Evolutionary conservation across 148 eudicot genomes (phyloP).

Genomic region (Heliosperma pusillum): DNA sequence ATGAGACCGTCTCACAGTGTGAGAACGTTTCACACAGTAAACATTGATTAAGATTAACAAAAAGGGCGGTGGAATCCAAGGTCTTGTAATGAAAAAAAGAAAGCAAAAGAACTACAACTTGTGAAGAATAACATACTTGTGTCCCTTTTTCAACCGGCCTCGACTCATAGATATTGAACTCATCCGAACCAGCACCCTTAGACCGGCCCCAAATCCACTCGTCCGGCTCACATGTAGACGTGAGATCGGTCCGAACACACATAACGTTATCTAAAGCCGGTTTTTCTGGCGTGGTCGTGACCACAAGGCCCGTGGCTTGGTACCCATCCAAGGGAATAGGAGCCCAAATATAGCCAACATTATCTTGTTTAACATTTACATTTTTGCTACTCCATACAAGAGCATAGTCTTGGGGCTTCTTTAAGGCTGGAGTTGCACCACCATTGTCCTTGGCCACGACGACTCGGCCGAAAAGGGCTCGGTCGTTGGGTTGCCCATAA

Average conservation of each 20-base stretch:
- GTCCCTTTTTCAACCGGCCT: constrained; percentile 29
- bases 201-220: constrained; percentile 32
- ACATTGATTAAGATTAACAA: too few relatives aligned
- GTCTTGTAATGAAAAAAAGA: too few relatives aligned
- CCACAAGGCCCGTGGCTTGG: constrained; percentile 30
- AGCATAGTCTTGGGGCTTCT: constrained; percentile 33
- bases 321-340: constrained; percentile 35
- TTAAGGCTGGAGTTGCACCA: constrained; percentile 21
- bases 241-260: constrained; percentile 36
- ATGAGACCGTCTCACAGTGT: too few relatives aligned
- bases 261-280: constrained; percentile 32
- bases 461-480: constrained; percentile 33
- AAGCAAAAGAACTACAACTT: not conserved
- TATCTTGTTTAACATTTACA: constrained; percentile 24
- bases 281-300: constrained; percentile 31
- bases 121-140: constrained; percentile 8
- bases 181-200: constrained; percentile 12
- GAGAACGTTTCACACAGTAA: too few relatives aligned
- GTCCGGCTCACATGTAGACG: constrained; percentile 26
- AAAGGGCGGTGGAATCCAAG: too few relatives aligned
- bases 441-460: constrained; percentile 32
- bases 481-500: constrained; percentile 38
- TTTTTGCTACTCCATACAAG: constrained; percentile 42
- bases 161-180: constrained; percentile 22
- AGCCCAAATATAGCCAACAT: constrained; percentile 39